Base-by-base conservation (phyloP, 2,329 filamentous ascomycete species). In the Claviceps digitariae region DNA sequence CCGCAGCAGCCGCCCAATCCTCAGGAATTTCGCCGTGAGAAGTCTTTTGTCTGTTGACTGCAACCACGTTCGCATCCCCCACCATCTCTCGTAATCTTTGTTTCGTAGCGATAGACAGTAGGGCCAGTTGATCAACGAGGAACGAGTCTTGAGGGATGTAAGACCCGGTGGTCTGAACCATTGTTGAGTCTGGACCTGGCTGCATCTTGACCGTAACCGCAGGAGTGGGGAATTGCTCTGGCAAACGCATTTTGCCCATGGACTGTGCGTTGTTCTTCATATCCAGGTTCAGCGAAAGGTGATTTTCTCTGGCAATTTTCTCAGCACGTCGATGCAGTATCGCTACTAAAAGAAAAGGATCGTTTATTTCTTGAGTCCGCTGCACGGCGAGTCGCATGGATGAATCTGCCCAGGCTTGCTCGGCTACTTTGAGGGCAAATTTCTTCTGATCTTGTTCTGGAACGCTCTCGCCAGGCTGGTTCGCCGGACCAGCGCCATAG, bases 71-170 rank as follows among this genome's bases (percentile, higher is more conserved):
- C 12, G 88, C 83, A 61, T 95, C 90, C 62, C 90, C 86, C 3
- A 96, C 64, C 31, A 96, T 69, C 13, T 82, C 80, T 52, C 87
- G 78, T 40, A 96, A 61, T 29, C 89, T 79, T 60, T 94, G 86
- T 64, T 91, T 88, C 10, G 88, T 83, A 20, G 87, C 87, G 54
- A 96, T 77, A 6, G 89, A 93, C 54, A 96, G 66, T 17, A 96
- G 74, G 27, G 87, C 86, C 46, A 96, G 71, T 59, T 96, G 86
- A 56, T 95, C 90, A 15, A 86, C 84, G 36, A 95, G 73, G 52
- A 79, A 82, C 1, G 87, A 81, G 45, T 90, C 86, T 38, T 85
- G 82, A 0, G 93, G 79, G 40, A 94, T 79, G 52, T 86, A 88
- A 21, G 81, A 81, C 2, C 83, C 83, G 15, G 74, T 76, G 1